Evolutionary conservation across 2,329 filamentous ascomycete genomes (phyloP).

Genomic region (Epichloe amarillans): DNA sequence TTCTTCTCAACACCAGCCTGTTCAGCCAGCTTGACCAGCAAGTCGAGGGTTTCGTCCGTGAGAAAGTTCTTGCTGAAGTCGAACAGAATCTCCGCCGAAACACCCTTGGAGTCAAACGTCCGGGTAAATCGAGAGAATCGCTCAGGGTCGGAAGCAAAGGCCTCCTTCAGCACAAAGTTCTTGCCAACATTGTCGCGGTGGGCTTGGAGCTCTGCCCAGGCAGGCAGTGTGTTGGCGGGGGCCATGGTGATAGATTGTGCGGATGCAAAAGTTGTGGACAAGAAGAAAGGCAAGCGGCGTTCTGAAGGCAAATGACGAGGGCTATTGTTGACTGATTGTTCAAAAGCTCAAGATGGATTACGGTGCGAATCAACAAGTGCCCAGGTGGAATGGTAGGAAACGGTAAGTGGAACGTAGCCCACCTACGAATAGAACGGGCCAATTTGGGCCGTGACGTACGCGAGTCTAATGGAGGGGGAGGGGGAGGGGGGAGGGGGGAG

Average conservation of each 20-base stretch:
- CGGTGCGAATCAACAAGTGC: no score
- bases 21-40: constrained; percentile 80
- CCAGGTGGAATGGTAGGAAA: no score
- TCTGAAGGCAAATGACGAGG: neutral
- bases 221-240: constrained; percentile 71
- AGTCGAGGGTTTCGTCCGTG: constrained; percentile 77
- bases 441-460: no score
- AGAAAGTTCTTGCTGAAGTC: constrained; percentile 99
- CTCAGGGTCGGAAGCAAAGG: constrained; percentile 75
- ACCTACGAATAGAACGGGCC: no score
- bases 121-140: constrained; percentile 86
- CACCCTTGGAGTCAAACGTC: constrained; percentile 68
- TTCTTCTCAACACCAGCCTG: constrained; percentile 86
- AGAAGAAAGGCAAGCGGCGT: neutral
- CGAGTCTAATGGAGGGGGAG: no score
- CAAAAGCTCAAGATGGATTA: neutral
- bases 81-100: constrained; percentile 84
- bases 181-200: constrained; percentile 80
- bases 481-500: no score
- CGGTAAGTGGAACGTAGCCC: no score
- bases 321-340: neutral
- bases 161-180: constrained; percentile 83
- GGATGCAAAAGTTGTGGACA: neutral
- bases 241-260: constrained; percentile 39
- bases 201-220: constrained; percentile 83